Evolutionary conservation across 169 alveolate genomes (phyloP).

Genomic region (Cryptosporidium sp.): DNA sequence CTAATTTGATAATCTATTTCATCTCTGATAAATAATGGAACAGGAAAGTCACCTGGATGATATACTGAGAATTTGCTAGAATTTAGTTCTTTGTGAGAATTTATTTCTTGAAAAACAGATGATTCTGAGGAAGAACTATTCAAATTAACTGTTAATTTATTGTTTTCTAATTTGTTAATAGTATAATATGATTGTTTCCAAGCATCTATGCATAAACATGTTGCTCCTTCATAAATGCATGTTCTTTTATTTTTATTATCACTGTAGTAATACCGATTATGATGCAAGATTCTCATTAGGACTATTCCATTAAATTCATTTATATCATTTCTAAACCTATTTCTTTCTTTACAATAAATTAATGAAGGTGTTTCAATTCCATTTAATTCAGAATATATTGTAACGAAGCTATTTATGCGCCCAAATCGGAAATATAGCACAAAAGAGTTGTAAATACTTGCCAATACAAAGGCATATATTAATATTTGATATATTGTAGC

Average conservation of each 20-base stretch:
- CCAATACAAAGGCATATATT: conserved; percentile 37
- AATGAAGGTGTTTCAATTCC: conserved; percentile 63
- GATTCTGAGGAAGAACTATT: not conserved
- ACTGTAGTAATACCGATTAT: conserved; percentile 49
- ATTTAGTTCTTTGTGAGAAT: not conserved
- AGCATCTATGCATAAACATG: conserved; percentile 55
- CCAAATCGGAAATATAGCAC: conserved; percentile 60
- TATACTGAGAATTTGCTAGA: not conserved
- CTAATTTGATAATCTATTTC: conserved; percentile 35
- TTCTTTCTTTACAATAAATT: conserved; percentile 38
- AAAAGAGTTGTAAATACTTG: conserved; percentile 61
- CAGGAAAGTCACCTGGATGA: conserved; percentile 69
- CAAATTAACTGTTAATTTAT: not conserved
- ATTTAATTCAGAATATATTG: conserved; percentile 68
- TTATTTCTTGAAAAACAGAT: not conserved
- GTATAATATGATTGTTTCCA: conserved; percentile 56
- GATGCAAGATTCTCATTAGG: conserved; percentile 32
- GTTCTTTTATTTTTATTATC: conserved; percentile 20
- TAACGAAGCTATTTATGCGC: conserved; percentile 58
- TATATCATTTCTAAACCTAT: conserved; percentile 8
- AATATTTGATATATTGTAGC: conserved; percentile 63
- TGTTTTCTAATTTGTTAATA: not conserved
- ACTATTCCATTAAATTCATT: conserved; percentile 11
- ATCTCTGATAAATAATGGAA: conserved; percentile 33
- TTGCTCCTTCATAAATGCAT: conserved; percentile 35